Percentiles rank a stretch among this genome's conserved stretches.
phyloP scores from a whole-genome alignment of 1,284 basidiomycete species.

The Grifola frondosa region DNA sequence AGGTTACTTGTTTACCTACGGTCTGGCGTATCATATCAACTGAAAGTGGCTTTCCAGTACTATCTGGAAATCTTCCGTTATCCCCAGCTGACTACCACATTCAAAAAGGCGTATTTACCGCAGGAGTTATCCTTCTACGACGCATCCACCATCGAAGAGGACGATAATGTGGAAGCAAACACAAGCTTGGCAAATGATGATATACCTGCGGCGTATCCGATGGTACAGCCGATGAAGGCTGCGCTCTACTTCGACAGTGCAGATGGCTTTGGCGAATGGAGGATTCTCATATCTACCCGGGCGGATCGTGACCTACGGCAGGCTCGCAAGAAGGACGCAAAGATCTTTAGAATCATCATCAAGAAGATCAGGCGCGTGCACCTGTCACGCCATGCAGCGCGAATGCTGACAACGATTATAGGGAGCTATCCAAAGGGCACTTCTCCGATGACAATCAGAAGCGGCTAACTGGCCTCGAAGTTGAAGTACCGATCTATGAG shows the following conservation, averaged over 20 bases:
- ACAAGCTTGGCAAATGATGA: background rate
- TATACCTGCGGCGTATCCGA: slow-evolving; percentile 36
- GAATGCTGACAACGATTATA: slow-evolving; percentile 23
- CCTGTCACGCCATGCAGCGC: background rate
- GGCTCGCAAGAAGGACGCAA: slow-evolving; percentile 38
- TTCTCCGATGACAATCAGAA: slow-evolving; percentile 72
- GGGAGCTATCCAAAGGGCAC: slow-evolving; percentile 63
- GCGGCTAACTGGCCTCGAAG: slow-evolving; percentile 45
- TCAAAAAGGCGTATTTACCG: slow-evolving; percentile 22
- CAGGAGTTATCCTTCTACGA: background rate
- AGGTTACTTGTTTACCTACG: slow-evolving; percentile 21
- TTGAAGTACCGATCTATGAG: slow-evolving; percentile 57
- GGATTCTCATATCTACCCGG: slow-evolving; percentile 45
- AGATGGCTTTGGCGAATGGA: slow-evolving; percentile 54
- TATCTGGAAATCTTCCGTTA: slow-evolving; percentile 25
- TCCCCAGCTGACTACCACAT: slow-evolving; percentile 8
- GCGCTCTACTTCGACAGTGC: slow-evolving; percentile 51
- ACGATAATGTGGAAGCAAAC: background rate
- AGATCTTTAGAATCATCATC: slow-evolving; percentile 45
- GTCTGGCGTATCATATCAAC: background rate
- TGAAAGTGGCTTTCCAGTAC: slow-evolving; percentile 8
- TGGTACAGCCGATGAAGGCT: slow-evolving; percentile 49
- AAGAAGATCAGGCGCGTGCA: slow-evolving; percentile 57
- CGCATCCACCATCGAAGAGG: background rate
- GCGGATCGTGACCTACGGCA: slow-evolving; percentile 45